A percentile compares a stretch with the other conserved stretches of the same genome.
phyloP scores from a whole-genome alignment of 2,329 filamentous ascomycete species.

The Calycina herbarum region DNA sequence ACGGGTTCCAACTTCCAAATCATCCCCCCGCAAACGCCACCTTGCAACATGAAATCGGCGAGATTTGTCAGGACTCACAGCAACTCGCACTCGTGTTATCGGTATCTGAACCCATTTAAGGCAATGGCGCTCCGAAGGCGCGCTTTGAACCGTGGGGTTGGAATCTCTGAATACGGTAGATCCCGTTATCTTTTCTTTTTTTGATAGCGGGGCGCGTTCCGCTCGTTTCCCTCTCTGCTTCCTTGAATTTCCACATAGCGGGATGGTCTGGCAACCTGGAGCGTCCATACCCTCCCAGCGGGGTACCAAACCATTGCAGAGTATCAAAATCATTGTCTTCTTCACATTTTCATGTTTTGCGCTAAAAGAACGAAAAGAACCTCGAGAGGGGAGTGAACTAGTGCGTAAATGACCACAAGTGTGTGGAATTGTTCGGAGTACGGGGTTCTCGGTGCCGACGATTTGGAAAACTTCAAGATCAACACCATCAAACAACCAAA shows the following conservation, averaged over 20 bases:
- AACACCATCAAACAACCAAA: no score
- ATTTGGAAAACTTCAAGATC: no score
- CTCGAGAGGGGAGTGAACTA: no score
- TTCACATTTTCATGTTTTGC: no score
- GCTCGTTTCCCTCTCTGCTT: not conserved
- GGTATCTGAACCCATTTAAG: not conserved
- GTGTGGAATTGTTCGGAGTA: no score
- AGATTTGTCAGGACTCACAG: not conserved
- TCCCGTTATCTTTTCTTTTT: slow-evolving; percentile 1
- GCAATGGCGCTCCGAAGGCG: not conserved
- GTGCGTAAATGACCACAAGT: no score
- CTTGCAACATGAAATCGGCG: not conserved
- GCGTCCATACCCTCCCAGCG: no score
- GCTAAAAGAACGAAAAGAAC: no score
- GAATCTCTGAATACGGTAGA: not conserved
- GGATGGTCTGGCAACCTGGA: not conserved
- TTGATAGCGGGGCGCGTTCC: not conserved
- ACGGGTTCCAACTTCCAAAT: not conserved
- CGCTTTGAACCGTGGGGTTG: not conserved
- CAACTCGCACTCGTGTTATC: not conserved
- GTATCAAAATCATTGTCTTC: no score
- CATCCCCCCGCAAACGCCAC: not conserved
- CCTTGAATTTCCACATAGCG: slow-evolving; percentile 1
- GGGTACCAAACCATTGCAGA: no score
- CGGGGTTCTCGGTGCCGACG: no score